Conservation (phyloP, 495 filamentous ascomycete species). For the Aspergillus hancockii region DNA sequence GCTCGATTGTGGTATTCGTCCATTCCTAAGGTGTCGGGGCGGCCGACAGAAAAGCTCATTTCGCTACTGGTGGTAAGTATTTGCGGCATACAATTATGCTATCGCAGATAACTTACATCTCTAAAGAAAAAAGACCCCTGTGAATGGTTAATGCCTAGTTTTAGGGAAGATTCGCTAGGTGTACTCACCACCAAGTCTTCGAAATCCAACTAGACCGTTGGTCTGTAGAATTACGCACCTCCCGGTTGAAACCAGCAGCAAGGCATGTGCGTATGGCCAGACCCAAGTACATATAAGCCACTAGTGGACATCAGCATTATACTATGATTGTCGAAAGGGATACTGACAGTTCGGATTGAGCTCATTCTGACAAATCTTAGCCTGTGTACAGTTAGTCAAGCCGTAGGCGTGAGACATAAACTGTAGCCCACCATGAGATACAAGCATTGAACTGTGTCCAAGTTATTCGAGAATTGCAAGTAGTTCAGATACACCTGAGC, state of each 20-base stretch:
- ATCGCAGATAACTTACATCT: conserved; percentile 30
- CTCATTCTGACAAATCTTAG: conserved; percentile 47
- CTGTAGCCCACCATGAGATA: conserved; percentile 38
- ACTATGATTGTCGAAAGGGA: not conserved
- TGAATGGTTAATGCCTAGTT: not conserved
- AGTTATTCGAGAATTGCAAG: conserved; percentile 39
- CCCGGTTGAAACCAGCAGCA: conserved; percentile 43
- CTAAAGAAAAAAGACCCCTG: conserved; percentile 44
- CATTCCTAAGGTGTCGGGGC: conserved; percentile 45
- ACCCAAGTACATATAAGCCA: conserved; percentile 49
- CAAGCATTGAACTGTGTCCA: conserved; percentile 44
- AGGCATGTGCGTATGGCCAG: conserved; percentile 43
- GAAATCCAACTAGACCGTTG: conserved; percentile 42
- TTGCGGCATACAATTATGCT: not conserved
- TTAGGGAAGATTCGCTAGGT: not conserved
- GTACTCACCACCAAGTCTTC: conserved; percentile 45
- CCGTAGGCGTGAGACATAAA: not conserved
- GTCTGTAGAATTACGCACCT: conserved; percentile 34
- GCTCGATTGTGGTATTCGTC: conserved; percentile 46
- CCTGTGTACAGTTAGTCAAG: conserved; percentile 22
- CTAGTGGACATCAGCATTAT: conserved; percentile 20
- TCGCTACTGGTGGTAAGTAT: conserved; percentile 27
- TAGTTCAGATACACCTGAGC: conserved; percentile 40
- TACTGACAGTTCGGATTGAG: conserved; percentile 41
- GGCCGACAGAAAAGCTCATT: conserved; percentile 45